These are phyloP conservation scores for Dendrobium officinale DNA, from an alignment of 106 monocot species.

Conservation along the genomic window DNA sequence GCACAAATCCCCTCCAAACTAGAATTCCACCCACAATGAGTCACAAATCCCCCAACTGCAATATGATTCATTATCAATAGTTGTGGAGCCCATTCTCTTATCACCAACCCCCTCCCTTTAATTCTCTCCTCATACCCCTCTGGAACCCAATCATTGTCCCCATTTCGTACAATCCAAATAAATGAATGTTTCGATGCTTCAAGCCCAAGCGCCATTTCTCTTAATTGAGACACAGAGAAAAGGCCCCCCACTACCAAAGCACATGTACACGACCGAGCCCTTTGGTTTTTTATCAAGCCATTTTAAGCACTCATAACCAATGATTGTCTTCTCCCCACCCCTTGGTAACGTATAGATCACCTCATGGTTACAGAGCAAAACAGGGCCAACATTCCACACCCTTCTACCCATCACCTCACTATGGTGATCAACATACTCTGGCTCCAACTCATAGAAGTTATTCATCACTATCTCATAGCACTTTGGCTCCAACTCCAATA, in stretches of 20 bases:
- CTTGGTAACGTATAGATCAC: not conserved
- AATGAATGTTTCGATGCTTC: not conserved
- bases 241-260: conserved; percentile 14
- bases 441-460: conserved; percentile 23
- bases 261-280: conserved; percentile 17
- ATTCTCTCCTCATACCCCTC: too few species aligned
- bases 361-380: not conserved
- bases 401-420: not conserved
- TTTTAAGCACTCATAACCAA: not conserved
- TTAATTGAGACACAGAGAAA: not conserved
- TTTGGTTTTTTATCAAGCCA: conserved; percentile 24
- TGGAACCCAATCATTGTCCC: too few species aligned
- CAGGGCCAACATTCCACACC: conserved; percentile 14
- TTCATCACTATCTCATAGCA: conserved; percentile 14
- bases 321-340: not conserved
- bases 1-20: conserved; percentile 27
- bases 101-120: too few species aligned
- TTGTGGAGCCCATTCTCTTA: too few species aligned
- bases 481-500: not conserved
- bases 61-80: too few species aligned
- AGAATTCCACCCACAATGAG: conserved; percentile 76
- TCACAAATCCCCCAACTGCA: conserved; percentile 7
- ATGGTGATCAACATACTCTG: conserved; percentile 12
- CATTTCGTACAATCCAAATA: not conserved
- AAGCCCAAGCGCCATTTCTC: not conserved